These are phyloP conservation scores for Puccinia coronata DNA, from an alignment of 1,284 basidiomycete genomes.

Conservation along the genomic window DNA sequence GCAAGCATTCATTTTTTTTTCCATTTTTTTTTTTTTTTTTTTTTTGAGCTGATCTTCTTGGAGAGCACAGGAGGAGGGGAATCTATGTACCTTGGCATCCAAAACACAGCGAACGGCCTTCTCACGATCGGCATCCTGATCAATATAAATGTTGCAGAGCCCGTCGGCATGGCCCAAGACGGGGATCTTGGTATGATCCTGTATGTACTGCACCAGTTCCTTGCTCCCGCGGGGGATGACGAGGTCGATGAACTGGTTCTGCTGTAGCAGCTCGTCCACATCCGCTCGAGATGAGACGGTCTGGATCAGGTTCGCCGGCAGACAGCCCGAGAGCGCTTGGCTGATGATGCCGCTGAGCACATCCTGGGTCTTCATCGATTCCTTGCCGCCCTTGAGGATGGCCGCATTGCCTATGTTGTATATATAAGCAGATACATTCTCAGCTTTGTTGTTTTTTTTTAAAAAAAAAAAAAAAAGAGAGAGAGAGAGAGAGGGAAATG, in stretches of 20 bases:
- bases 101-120: slow-evolving; percentile 80
- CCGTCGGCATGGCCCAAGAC: slow-evolving; percentile 99
- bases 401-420: slow-evolving; percentile 80
- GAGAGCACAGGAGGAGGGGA: background rate
- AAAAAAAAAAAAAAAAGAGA: background rate
- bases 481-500: too few species aligned
- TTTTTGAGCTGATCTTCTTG: background rate
- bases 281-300: slow-evolving; percentile 89
- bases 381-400: slow-evolving; percentile 95
- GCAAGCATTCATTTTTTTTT: slow-evolving; percentile 5
- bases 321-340: slow-evolving; percentile 70
- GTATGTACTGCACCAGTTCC: slow-evolving; percentile 81
- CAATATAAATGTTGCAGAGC: slow-evolving; percentile 83
- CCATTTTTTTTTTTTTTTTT: too few species aligned
- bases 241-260: slow-evolving; percentile 91
- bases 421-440: background rate
- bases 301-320: slow-evolving; percentile 83
- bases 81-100: slow-evolving; percentile 80
- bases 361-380: slow-evolving; percentile 75
- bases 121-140: slow-evolving; percentile 73
- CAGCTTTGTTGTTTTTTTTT: too few species aligned
- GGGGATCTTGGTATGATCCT: slow-evolving; percentile 85
- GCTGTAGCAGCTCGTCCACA: slow-evolving; percentile 77
- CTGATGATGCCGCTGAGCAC: slow-evolving; percentile 79
- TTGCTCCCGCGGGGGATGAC: slow-evolving; percentile 96